A percentile compares a stretch with the other conserved stretches of the same genome.
Conservation (phyloP, 2,329 filamentous ascomycete genomes). For the Rachicladosporium sp. region DNA sequence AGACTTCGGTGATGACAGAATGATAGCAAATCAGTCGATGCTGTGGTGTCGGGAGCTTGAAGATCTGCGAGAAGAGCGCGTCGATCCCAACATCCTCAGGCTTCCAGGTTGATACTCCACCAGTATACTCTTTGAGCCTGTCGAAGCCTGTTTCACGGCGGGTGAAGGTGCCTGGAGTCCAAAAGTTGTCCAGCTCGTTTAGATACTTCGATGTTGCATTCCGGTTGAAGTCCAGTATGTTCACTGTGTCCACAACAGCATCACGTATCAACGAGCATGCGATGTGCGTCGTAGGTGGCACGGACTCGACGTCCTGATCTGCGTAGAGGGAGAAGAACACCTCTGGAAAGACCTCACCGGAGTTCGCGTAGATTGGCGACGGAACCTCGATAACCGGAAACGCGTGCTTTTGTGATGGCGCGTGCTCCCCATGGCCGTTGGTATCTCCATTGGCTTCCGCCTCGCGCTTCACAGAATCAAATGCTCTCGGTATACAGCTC, state of each 20-base stretch:
- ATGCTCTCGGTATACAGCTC: constrained; percentile 46
- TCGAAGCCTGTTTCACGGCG: constrained; percentile 91
- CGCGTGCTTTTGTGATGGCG: constrained; percentile 47
- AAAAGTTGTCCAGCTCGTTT: constrained; percentile 92
- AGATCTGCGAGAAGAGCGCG: constrained; percentile 88
- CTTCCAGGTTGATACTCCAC: constrained; percentile 76
- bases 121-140: constrained; percentile 56
- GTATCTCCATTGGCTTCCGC: constrained; percentile 40
- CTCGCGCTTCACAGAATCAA: constrained; percentile 26
- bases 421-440: constrained; percentile 47
- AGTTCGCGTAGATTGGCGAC: constrained; percentile 59
- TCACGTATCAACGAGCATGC: constrained; percentile 77
- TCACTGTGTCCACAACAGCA: constrained; percentile 80
- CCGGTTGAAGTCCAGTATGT: constrained; percentile 85
- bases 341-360: constrained; percentile 75
- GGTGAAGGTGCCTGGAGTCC: constrained; percentile 77
- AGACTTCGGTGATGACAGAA: constrained; percentile 83
- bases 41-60: constrained; percentile 73
- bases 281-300: constrained; percentile 64
- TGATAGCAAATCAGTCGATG: constrained; percentile 97
- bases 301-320: constrained; percentile 70
- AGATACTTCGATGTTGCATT: constrained; percentile 75
- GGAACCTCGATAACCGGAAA: constrained; percentile 70
- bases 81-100: constrained; percentile 96
- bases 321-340: constrained; percentile 87